Evolutionary conservation across 2,329 filamentous ascomycete genomes (phyloP), one percentile per base, ranked within the genome.

Genomic region (Alternaria ventricosa): DNA sequence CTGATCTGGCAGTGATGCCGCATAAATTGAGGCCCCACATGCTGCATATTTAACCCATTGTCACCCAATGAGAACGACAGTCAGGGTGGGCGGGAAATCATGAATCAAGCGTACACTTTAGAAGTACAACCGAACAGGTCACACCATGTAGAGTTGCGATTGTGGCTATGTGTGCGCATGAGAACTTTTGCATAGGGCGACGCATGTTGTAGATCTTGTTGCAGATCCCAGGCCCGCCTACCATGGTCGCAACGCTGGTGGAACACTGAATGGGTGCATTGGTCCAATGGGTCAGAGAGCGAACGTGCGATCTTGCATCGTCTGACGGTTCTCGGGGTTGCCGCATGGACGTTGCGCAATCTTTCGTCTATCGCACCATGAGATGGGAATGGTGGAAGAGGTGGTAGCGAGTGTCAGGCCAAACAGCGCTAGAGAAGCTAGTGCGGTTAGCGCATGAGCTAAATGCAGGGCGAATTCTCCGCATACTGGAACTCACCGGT

Each of bases 11-110:
- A 28, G 33, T 55, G 47, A 63, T 57, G 45, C 58, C 25, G 64
- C 67, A 51, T 66, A 57, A 61, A 68, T 63, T 63, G 60, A 65
- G 45, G 55, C 61, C 61, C 67, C 63, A 58, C 64, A 63, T 46
- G 30, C 50, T 45, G 23, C 47, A 15, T 41, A 41, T 41, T 41
- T 41, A 41, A 41, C 36, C 36, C 36, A 46, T 18, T 41, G n/a
- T 22, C 46, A 10, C 41, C 55, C 61, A 56, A 66, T 64, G 61
- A 53, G 55, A 45, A 22, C 10, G 22, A 22, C 23, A 36, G 12
- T 11, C 8, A 45, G 25, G 53, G 43, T 20, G 20, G 12, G 55
- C 43, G 53, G 49, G 27, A 49, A 33, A 43, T 28, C 47, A 54
- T 30, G 44, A 66, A 12, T 64, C 58, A 33, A 46, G 25, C n/a